These are phyloP conservation scores for Aphanomyces stellatus DNA, from an alignment of 352 stramenopile genomes.

Conservation along the genomic window DNA sequence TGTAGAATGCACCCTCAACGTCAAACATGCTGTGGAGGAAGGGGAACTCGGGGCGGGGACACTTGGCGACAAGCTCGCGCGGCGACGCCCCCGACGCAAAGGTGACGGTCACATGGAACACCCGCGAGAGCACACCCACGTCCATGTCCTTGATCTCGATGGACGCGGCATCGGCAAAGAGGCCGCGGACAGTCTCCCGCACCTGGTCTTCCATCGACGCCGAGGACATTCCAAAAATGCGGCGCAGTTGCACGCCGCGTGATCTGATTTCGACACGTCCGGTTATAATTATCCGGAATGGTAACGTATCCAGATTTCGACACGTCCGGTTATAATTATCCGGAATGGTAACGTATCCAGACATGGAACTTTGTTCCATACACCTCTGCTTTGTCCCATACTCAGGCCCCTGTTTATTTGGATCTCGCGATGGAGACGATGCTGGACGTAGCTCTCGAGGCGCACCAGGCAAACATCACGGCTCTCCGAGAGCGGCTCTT, in stretches of 20 bases:
- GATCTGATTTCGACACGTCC: too few species aligned
- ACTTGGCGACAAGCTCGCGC: conserved; percentile 56
- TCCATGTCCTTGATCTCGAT: conserved; percentile 53
- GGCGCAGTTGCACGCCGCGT: too few species aligned
- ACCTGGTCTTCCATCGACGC: neutral
- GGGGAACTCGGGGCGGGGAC: conserved; percentile 63
- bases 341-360: too few species aligned
- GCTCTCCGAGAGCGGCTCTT: neutral
- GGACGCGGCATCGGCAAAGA: neutral
- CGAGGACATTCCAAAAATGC: too few species aligned
- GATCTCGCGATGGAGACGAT: too few species aligned
- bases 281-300: too few species aligned
- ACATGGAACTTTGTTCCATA: too few species aligned
- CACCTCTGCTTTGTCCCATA: too few species aligned
- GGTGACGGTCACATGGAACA: conserved; percentile 39
- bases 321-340: too few species aligned
- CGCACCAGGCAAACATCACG: neutral
- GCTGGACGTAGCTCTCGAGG: neutral
- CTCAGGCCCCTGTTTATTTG: too few species aligned
- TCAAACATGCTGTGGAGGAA: conserved; percentile 68
- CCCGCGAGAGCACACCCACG: conserved; percentile 67
- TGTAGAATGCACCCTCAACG: conserved; percentile 72
- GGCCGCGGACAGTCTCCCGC: neutral
- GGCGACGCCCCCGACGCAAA: conserved; percentile 21
- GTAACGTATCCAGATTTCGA: too few species aligned